Evolutionary conservation across 1,284 basidiomycete genomes (phyloP).

Genomic region (Ceratobasidium sp.): DNA sequence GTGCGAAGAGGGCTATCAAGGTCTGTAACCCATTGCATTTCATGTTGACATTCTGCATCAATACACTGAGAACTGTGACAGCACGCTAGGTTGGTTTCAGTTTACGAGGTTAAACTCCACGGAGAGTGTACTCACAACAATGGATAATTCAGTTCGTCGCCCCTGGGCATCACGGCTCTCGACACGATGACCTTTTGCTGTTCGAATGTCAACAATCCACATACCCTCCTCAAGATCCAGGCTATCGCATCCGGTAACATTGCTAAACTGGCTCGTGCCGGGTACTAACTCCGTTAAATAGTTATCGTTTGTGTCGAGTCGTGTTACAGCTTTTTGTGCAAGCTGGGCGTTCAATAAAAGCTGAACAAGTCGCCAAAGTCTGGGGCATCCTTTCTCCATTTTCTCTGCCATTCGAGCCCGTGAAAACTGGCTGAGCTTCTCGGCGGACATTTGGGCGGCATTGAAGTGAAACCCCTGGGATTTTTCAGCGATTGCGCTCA

Average conservation of each 20-base stretch:
- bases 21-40: slow-evolving; percentile 6
- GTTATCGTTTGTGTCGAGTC: not conserved
- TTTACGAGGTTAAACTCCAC: too few relatives aligned
- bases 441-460: not conserved
- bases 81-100: too few relatives aligned
- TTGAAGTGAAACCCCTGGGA: slow-evolving; percentile 3
- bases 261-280: not conserved
- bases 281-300: not conserved
- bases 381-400: not conserved
- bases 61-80: slow-evolving; percentile 3
- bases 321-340: not conserved
- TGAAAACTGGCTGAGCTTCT: not conserved
- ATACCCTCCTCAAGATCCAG: not conserved
- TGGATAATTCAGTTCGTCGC: not conserved
- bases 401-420: not conserved
- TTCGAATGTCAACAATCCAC: not conserved
- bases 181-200: too few relatives aligned
- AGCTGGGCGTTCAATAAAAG: not conserved
- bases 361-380: not conserved
- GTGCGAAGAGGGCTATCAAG: not conserved
- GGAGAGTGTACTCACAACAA: too few relatives aligned
- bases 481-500: not conserved
- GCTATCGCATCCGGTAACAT: not conserved
- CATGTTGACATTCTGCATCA: slow-evolving; percentile 9
- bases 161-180: too few relatives aligned